Base-by-base conservation (phyloP, 108 stramenopile species). In the Heterococcus sp. region DNA sequence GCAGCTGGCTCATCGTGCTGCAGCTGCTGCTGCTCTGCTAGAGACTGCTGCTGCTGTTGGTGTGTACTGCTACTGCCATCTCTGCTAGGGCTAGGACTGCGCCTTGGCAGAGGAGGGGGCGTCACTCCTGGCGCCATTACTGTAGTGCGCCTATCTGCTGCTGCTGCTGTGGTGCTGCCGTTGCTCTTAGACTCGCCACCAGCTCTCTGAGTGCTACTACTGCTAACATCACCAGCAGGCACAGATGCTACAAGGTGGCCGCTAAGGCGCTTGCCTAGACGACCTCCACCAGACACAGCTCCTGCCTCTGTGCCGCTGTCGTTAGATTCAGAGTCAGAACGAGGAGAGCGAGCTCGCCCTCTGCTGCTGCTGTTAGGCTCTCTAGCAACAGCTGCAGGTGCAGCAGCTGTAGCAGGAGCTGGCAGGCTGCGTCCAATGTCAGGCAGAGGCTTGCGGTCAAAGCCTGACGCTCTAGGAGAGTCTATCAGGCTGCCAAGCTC, bases 371-470 rank as follows among this genome's bases (percentile, higher is more conserved):
- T n/a, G n/a, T n/a, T n/a, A n/a, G n/a, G n/a, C n/a, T n/a, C n/a
- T n/a, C n/a, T n/a, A n/a, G n/a, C n/a, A n/a, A n/a, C n/a, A n/a
- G n/a, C n/a, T n/a, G n/a, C n/a, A n/a, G n/a, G n/a, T n/a, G n/a
- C n/a, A n/a, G n/a, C n/a, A n/a, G n/a, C n/a, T n/a, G n/a, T n/a
- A n/a, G n/a, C n/a, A n/a, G n/a, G n/a, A n/a, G n/a, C n/a, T n/a
- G n/a, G n/a, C n/a, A n/a, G 14, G 27, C 73, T 46, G 36, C 72
- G 71, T 28, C 72, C 72, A 38, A 81, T 81, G 1, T 66, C 69
- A 39, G 79, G 79, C 65, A 81, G 33, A 31, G 79, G 79, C 72
- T 81, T 81, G 33, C 79, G 68, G 72, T 70, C 40, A 11, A 81
- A 63, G 2, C 72, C 65, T 32, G 79, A 81, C 35, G 63, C 67